phyloP scores from a whole-genome alignment of 2,329 filamentous ascomycete genomes.

The Pseudogymnoascus verrucosus region DNA sequence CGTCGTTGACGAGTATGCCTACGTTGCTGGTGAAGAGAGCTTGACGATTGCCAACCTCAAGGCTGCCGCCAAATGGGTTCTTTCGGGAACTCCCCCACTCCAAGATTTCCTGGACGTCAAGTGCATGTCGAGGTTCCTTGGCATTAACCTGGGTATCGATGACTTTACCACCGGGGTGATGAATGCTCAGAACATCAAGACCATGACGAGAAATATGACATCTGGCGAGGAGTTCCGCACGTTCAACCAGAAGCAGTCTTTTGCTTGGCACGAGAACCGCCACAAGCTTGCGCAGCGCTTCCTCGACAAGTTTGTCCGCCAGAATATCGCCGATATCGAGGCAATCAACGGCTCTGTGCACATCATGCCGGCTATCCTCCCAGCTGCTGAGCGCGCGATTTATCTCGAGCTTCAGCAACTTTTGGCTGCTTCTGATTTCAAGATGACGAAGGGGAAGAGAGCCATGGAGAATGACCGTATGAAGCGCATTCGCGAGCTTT shows the following conservation, averaged over 20 bases:
- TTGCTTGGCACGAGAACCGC: slow-evolving; percentile 43
- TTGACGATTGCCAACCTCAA: slow-evolving; percentile 34
- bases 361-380: slow-evolving; percentile 36
- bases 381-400: slow-evolving; percentile 40
- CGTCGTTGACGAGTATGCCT: slow-evolving; percentile 58
- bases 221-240: slow-evolving; percentile 48
- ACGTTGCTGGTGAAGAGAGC: slow-evolving; percentile 34
- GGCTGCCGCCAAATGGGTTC: slow-evolving; percentile 40
- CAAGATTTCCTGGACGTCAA: slow-evolving; percentile 52
- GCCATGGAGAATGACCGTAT: slow-evolving; percentile 30
- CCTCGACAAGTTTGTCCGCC: slow-evolving; percentile 34
- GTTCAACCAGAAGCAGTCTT: slow-evolving; percentile 40
- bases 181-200: slow-evolving; percentile 38
- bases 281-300: slow-evolving; percentile 47
- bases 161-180: slow-evolving; percentile 37
- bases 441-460: slow-evolving; percentile 28
- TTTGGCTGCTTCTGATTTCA: slow-evolving; percentile 42
- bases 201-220: slow-evolving; percentile 35
- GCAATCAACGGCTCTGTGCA: slow-evolving; percentile 38
- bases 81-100: slow-evolving; percentile 55
- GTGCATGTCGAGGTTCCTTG: slow-evolving; percentile 47
- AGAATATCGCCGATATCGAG: slow-evolving; percentile 35
- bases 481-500: slow-evolving; percentile 35
- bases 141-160: slow-evolving; percentile 45
- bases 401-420: slow-evolving; percentile 50